A percentile compares a stretch with the other conserved stretches of the same genome.
Evolutionary conservation across 371 early-diverging fungal genomes (phyloP).

Genomic region (Mortierella sp.): DNA sequence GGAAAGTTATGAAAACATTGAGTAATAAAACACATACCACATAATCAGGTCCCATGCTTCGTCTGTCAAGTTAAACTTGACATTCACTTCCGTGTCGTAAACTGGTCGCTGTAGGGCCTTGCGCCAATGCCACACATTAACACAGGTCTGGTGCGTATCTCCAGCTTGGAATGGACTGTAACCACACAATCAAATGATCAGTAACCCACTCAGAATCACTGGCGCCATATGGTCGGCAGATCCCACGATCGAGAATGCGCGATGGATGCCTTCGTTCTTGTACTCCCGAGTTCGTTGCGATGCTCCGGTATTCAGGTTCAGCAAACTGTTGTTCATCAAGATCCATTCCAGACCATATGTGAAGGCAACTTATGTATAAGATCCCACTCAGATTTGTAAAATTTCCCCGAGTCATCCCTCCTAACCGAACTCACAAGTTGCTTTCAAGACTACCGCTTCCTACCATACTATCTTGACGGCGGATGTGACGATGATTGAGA

Average conservation of each 20-base stretch:
- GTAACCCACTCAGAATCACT: constrained; percentile 84
- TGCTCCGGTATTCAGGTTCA: constrained; percentile 14
- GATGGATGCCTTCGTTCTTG: constrained; percentile 61
- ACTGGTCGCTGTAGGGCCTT: constrained; percentile 78
- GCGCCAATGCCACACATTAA: constrained; percentile 87
- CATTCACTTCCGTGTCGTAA: constrained; percentile 75
- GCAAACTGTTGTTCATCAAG: constrained; percentile 34
- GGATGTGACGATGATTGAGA: not conserved
- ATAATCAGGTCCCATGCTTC: constrained; percentile 82
- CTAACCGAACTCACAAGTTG: constrained; percentile 3
- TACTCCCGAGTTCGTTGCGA: constrained; percentile 53
- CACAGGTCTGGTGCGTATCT: constrained; percentile 82
- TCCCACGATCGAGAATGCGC: constrained; percentile 81
- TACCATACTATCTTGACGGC: constrained; percentile 35
- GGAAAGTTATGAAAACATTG: not conserved
- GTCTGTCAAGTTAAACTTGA: constrained; percentile 79
- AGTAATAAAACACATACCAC: constrained; percentile 30
- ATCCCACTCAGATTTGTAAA: constrained; percentile 48
- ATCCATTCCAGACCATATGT: constrained; percentile 29
- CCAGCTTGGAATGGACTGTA: constrained; percentile 87
- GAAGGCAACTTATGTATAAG: constrained; percentile 44
- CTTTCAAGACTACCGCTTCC: constrained; percentile 64
- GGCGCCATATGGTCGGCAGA: constrained; percentile 89
- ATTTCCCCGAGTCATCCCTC: constrained; percentile 24
- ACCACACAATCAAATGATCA: constrained; percentile 92